These are phyloP conservation scores for Aspergillus awamori DNA, from an alignment of 2,329 filamentous ascomycete species.

Conservation along the genomic window DNA sequence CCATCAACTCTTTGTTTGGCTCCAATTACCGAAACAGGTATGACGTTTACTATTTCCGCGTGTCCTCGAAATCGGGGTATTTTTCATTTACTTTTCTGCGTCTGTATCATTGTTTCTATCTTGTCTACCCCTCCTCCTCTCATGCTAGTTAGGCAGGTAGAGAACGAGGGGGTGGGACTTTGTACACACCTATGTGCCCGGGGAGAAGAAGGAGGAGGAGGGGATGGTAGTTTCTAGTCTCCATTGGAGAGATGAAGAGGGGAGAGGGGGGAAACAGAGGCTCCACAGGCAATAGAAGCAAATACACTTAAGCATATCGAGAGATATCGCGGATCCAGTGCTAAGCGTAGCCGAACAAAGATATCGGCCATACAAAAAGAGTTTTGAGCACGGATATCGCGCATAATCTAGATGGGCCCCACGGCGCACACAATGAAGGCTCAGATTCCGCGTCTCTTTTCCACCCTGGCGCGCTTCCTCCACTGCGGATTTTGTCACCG, in stretches of 20 bases:
- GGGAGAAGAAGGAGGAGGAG: no score
- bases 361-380: background rate
- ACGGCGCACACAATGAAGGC: background rate
- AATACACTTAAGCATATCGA: background rate
- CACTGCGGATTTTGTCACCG: background rate
- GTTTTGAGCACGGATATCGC: slow-evolving; percentile 4
- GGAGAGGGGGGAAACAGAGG: background rate
- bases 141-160: no score
- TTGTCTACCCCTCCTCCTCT: no score
- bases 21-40: background rate
- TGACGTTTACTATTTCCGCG: background rate
- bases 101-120: no score
- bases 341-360: background rate
- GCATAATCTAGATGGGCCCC: background rate
- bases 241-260: background rate
- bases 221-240: no score
- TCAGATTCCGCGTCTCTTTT: background rate
- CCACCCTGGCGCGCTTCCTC: background rate
- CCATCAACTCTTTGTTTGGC: background rate
- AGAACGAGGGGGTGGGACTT: no score
- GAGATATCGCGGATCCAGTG: background rate
- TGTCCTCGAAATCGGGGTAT: background rate
- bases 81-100: no score
- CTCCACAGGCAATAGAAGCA: background rate
- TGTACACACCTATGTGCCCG: no score